A percentile compares a stretch with the other conserved stretches of the same genome.
Evolutionary conservation across 139 green algal genomes (phyloP).

Genomic region (Volvox africanus): DNA sequence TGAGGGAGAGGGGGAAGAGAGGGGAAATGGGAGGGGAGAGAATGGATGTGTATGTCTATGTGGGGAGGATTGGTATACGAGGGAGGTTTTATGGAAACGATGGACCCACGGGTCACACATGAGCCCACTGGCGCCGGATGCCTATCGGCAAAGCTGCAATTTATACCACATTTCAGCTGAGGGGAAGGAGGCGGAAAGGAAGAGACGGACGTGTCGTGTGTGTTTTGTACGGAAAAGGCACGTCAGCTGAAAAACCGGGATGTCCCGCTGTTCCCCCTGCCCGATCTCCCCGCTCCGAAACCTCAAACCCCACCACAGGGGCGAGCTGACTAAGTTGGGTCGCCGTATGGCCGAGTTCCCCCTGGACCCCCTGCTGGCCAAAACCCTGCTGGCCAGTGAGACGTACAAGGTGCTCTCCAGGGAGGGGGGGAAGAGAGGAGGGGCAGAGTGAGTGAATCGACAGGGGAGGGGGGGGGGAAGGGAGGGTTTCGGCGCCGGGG

Average conservation of each 20-base stretch:
- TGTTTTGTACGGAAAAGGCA: not conserved
- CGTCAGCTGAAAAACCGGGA: not conserved
- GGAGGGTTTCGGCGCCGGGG: not conserved
- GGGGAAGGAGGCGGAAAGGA: too few species aligned
- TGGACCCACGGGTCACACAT: too few species aligned
- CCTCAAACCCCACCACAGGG: conserved; percentile 55
- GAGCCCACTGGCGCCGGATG: too few species aligned
- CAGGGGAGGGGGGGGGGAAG: not conserved
- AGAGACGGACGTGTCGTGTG: not conserved
- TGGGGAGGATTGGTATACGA: too few species aligned
- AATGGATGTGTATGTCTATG: too few species aligned
- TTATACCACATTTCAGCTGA: too few species aligned
- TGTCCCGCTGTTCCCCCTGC: not conserved
- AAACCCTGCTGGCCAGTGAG: conserved; percentile 92
- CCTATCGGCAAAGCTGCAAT: too few species aligned
- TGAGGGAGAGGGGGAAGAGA: not conserved
- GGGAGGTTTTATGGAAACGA: too few species aligned
- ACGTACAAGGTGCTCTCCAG: conserved; percentile 74
- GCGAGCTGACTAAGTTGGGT: conserved; percentile 93
- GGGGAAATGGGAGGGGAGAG: not conserved
- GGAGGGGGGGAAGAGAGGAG: not conserved
- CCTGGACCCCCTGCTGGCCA: conserved; percentile 96
- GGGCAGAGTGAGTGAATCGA: too few species aligned
- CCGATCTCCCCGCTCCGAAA: conserved; percentile 39
- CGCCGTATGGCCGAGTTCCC: conserved; percentile 98